phyloP scores from a whole-genome alignment of 1,284 basidiomycete species.

The Erythrobasidium hasegawianum region DNA sequence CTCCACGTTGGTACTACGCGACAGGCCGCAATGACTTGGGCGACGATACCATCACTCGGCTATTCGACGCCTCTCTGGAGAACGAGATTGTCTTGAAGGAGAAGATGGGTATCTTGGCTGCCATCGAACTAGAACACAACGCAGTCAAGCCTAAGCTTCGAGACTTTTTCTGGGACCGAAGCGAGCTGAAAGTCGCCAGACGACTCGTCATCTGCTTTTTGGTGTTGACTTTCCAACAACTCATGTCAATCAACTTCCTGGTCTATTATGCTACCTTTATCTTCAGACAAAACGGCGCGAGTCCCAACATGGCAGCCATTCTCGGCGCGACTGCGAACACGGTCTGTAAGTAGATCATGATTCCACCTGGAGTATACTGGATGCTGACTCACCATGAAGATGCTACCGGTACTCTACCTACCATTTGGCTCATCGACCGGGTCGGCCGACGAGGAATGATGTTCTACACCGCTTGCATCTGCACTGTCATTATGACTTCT shows the following conservation, averaged over 20 bases:
- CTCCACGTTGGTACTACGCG: slow-evolving; percentile 34
- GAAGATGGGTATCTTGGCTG: slow-evolving; percentile 29
- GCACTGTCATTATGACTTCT: slow-evolving; percentile 28
- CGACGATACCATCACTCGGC: slow-evolving; percentile 8
- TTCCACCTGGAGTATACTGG: neutral
- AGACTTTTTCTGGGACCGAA: slow-evolving; percentile 27
- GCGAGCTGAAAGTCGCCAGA: slow-evolving; percentile 26
- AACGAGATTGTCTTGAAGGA: slow-evolving; percentile 20
- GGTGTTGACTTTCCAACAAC: slow-evolving; percentile 19
- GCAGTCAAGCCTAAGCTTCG: slow-evolving; percentile 9
- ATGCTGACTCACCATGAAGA: neutral
- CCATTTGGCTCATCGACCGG: slow-evolving; percentile 27
- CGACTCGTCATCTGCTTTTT: slow-evolving; percentile 31
- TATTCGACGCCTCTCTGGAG: slow-evolving; percentile 11
- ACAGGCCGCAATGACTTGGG: slow-evolving; percentile 17
- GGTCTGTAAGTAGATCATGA: neutral
- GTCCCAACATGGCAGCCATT: slow-evolving; percentile 13
- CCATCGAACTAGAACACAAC: slow-evolving; percentile 31
- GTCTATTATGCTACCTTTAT: slow-evolving; percentile 35
- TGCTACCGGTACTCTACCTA: slow-evolving; percentile 25
- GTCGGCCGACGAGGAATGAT: slow-evolving; percentile 29
- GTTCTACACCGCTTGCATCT: slow-evolving; percentile 21
- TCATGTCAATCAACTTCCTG: slow-evolving; percentile 34
- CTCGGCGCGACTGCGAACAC: slow-evolving; percentile 21
- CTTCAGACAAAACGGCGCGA: slow-evolving; percentile 12